phyloP scores from a whole-genome alignment of 2,329 filamentous ascomycete genomes.

The Amesomyces nigricolor region DNA sequence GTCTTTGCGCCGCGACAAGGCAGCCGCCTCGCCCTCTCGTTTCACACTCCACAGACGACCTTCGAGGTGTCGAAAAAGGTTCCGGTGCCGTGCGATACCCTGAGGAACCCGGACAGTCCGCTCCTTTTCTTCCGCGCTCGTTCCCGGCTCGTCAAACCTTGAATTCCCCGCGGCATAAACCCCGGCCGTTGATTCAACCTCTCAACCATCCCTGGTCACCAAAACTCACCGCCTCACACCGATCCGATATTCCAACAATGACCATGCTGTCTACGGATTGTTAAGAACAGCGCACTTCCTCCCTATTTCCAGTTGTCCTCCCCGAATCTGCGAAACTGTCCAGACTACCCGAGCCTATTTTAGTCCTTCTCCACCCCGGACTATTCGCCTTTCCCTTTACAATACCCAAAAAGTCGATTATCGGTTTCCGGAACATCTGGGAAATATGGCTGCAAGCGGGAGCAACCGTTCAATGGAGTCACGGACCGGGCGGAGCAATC shows the following conservation, averaged over 20 bases:
- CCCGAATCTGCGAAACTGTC: neutral
- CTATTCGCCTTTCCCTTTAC: conserved; percentile 6
- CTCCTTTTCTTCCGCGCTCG: neutral
- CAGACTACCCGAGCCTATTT: neutral
- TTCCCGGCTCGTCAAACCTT: neutral
- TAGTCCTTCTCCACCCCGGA: neutral
- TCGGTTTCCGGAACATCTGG: neutral
- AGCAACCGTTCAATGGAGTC: conserved; percentile 61
- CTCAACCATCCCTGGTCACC: neutral
- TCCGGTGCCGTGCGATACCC: neutral
- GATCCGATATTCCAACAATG: conserved; percentile 1
- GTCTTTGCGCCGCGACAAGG: conserved; percentile 7
- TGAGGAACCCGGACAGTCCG: neutral
- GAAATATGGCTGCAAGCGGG: conserved; percentile 26
- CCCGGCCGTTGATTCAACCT: neutral
- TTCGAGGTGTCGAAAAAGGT: neutral
- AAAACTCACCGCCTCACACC: conserved; percentile 7
- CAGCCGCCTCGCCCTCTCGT: conserved; percentile 10
- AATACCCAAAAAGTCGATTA: conserved; percentile 19
- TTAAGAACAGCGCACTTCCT: conserved; percentile 8
- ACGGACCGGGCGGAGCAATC: conserved; percentile 69
- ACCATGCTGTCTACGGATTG: conserved; percentile 12
- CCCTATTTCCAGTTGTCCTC: neutral
- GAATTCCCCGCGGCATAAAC: neutral
- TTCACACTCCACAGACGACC: neutral